phyloP scores from a whole-genome alignment of 208 protist genomes.

The Leishmania gerbilli region DNA sequence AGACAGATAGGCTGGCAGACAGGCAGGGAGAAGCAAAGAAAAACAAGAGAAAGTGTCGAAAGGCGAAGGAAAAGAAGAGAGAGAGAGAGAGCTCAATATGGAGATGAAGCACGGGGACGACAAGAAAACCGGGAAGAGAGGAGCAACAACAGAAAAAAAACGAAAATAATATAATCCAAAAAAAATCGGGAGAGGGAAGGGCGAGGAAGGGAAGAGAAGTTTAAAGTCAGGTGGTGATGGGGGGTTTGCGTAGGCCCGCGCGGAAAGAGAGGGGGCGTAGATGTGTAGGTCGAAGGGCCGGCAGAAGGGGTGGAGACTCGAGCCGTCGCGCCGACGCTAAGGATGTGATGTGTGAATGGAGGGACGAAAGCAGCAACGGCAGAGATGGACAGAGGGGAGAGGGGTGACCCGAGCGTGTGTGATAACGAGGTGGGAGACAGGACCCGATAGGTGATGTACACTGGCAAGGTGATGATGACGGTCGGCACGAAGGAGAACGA shows the following conservation, averaged over 20 bases:
- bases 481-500: background rate
- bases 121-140: background rate
- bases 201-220: background rate
- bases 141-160: background rate
- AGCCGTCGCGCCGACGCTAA: background rate
- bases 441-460: background rate
- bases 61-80: background rate
- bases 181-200: background rate
- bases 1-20: conserved; percentile 3
- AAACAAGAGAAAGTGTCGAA: background rate
- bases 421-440: background rate
- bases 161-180: background rate
- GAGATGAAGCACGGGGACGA: background rate
- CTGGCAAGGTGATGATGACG: background rate
- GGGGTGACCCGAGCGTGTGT: background rate
- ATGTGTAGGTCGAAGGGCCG: background rate
- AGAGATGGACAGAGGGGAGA: background rate
- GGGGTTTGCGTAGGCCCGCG: background rate
- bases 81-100: background rate
- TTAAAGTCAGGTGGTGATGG: background rate
- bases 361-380: background rate
- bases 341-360: background rate
- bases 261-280: background rate
- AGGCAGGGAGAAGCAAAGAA: background rate
- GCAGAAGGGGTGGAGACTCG: background rate